Evolutionary conservation across 495 filamentous ascomycete genomes (phyloP).

Genomic region (Cairneyella variabilis): DNA sequence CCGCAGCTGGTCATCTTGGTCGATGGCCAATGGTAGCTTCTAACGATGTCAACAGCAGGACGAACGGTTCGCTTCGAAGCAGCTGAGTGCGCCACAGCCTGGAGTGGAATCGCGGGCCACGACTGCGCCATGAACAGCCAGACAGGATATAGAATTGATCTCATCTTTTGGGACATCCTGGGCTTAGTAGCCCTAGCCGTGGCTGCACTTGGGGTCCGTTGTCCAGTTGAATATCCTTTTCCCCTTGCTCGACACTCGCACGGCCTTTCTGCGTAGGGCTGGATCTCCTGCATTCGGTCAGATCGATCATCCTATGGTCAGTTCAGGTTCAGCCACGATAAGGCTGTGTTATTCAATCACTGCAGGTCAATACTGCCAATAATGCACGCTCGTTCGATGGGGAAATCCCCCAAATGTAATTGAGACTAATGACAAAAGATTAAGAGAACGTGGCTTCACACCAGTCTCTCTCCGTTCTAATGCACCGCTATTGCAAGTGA

Average conservation of each 20-base stretch:
- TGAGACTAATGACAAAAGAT: constrained; percentile 19
- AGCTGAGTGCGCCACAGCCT: constrained; percentile 8
- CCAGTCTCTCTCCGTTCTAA: constrained; percentile 16
- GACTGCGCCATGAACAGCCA: constrained; percentile 12
- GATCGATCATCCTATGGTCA: neutral
- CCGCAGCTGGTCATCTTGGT: neutral
- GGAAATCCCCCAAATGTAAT: constrained; percentile 6
- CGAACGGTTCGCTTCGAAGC: constrained; percentile 8
- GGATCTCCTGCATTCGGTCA: constrained; percentile 16
- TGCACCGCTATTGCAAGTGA: constrained; percentile 12
- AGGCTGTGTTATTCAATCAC: constrained; percentile 14
- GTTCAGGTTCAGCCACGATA: constrained; percentile 21
- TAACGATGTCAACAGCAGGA: neutral
- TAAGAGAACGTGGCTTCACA: constrained; percentile 13
- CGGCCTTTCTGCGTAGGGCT: constrained; percentile 10
- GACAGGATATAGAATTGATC: neutral
- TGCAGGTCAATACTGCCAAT: constrained; percentile 10
- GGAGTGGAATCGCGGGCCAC: neutral
- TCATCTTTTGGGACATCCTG: constrained; percentile 1
- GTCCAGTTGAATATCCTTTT: constrained; percentile 11
- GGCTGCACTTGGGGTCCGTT: neutral
- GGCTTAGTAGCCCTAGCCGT: constrained; percentile 1
- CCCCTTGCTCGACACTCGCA: neutral
- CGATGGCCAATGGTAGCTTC: neutral
- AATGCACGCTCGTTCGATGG: neutral